Percentiles rank a stretch among this genome's conserved stretches.
These are phyloP conservation scores for Corymbia citriodora DNA, from an alignment of 441 rosid species.

Conservation along the genomic window DNA sequence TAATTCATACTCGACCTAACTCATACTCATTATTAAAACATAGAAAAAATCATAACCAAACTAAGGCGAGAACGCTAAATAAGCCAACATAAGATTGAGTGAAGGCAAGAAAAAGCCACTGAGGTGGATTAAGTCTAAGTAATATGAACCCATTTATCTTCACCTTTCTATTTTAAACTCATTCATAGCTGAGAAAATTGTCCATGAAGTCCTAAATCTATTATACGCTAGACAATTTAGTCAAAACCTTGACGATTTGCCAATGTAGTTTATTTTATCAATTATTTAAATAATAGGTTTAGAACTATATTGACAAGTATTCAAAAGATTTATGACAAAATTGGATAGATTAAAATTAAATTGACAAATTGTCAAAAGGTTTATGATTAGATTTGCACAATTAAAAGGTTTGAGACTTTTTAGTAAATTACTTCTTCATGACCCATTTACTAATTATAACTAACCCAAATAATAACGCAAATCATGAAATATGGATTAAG, in stretches of 20 bases:
- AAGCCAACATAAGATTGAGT: rapidly evolving
- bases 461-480: too few species aligned
- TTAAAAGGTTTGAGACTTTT: rapidly evolving
- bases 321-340: neutral
- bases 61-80: rapidly evolving
- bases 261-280: rapidly evolving
- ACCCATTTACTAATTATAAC: neutral
- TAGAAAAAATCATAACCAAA: neutral
- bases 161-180: rapidly evolving
- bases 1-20: rapidly evolving
- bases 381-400: rapidly evolving
- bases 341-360: rapidly evolving
- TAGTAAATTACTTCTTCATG: rapidly evolving
- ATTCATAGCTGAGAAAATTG: rapidly evolving
- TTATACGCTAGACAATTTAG: rapidly evolving
- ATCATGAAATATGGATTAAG: neutral
- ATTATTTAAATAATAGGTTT: too few species aligned
- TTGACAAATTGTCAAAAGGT: rapidly evolving
- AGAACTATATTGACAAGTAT: rapidly evolving
- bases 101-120: rapidly evolving
- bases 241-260: rapidly evolving
- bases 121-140: rapidly evolving
- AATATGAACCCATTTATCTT: rapidly evolving
- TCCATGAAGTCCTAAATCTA: too few species aligned
- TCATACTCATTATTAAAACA: rapidly evolving